Conservation (phyloP, 2,329 filamentous ascomycete species). For the Corinectria fuckeliana region DNA sequence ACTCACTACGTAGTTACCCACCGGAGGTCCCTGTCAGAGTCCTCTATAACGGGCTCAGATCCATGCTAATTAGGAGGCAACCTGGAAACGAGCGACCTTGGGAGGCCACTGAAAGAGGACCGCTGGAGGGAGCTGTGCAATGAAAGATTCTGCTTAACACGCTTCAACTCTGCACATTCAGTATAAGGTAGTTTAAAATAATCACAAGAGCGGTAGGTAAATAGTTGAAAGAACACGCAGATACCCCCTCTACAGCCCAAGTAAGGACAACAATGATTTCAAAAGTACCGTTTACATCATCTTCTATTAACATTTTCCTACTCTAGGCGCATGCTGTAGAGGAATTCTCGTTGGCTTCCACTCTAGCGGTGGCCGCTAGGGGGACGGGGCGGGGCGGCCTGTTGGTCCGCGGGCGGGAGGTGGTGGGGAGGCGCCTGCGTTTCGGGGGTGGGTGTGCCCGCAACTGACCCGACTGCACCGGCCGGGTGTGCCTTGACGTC, state of each 20-base stretch:
- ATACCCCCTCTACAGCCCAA: background rate
- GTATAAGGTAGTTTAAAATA: background rate
- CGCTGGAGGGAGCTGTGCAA: background rate
- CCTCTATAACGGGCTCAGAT: constrained; percentile 11
- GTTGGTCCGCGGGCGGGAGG: constrained; percentile 23
- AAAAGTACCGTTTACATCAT: background rate
- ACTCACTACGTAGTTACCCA: background rate
- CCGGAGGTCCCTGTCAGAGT: constrained; percentile 3
- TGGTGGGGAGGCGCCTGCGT: constrained; percentile 30
- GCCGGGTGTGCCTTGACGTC: constrained; percentile 36
- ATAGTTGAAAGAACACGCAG: background rate
- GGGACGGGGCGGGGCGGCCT: constrained; percentile 15
- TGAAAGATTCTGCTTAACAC: background rate
- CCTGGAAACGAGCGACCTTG: background rate
- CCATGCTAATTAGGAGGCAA: constrained; percentile 13
- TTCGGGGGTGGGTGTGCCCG: constrained; percentile 36
- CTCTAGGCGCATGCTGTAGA: constrained; percentile 18
- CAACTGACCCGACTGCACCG: constrained; percentile 27
- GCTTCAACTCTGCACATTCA: background rate
- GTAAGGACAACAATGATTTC: background rate
- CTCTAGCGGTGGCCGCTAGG: constrained; percentile 24
- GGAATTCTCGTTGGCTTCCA: constrained; percentile 25
- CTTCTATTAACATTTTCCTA: background rate
- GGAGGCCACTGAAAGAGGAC: background rate
- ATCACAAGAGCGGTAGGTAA: background rate